Conservation (phyloP, 345 rosid species). For the Heritiera littoralis region DNA sequence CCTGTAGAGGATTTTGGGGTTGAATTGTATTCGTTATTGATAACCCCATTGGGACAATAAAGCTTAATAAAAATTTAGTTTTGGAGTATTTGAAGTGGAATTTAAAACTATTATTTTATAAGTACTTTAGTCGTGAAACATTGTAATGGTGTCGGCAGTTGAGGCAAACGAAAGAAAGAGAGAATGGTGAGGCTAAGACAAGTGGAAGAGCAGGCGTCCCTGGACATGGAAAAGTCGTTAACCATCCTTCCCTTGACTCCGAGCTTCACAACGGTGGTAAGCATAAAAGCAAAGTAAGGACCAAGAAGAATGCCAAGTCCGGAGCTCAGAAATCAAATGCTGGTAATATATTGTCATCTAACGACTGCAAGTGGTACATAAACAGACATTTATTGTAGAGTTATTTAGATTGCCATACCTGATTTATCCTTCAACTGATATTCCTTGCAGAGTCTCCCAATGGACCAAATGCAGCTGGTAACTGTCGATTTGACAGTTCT, state of each 20-base stretch:
- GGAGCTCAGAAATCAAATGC: conserved; percentile 34
- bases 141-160: conserved; percentile 36
- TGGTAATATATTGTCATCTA: conserved; percentile 35
- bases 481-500: conserved; percentile 72
- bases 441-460: conserved; percentile 39
- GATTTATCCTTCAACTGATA: conserved; percentile 17
- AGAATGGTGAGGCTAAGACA: conserved; percentile 33
- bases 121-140: neutral
- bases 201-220: conserved; percentile 26
- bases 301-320: conserved; percentile 36
- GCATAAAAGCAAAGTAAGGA: conserved; percentile 42
- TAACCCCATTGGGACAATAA: neutral
- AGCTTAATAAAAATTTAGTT: neutral
- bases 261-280: conserved; percentile 33
- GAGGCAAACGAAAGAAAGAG: conserved; percentile 33
- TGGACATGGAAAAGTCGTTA: conserved; percentile 28
- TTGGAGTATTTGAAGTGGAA: neutral
- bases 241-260: conserved; percentile 30
- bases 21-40: neutral
- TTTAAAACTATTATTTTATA: neutral
- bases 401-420: neutral
- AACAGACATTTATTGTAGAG: neutral
- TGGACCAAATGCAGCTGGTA: conserved; percentile 41
- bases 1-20: neutral
- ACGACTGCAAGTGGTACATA: neutral